Evolutionary conservation across 192 early-diverging fungal species (phyloP).

Genomic region (Linnemannia elongata): DNA sequence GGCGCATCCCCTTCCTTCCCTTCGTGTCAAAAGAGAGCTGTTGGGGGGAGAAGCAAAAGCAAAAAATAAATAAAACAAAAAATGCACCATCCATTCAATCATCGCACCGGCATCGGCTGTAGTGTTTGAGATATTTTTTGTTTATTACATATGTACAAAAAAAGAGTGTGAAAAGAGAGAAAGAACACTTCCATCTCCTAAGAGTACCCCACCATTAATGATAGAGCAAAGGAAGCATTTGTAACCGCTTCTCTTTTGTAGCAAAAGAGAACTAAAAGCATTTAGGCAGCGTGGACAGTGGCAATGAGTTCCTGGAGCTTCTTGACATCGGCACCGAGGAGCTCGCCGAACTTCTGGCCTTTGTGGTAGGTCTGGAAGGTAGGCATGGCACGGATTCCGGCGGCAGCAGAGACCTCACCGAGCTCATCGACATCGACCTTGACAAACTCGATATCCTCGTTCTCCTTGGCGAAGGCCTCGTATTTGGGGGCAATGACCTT

Average conservation of each 20-base stretch:
- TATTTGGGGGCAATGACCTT: slow-evolving; percentile 79
- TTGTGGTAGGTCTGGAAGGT: slow-evolving; percentile 83
- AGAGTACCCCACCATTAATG: neutral
- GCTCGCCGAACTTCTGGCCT: slow-evolving; percentile 69
- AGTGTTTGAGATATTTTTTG: neutral
- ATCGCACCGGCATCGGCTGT: neutral
- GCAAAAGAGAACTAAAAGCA: neutral
- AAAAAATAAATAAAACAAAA: no score
- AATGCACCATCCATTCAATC: no score
- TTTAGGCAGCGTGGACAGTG: slow-evolving; percentile 22
- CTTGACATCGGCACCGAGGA: slow-evolving; percentile 72
- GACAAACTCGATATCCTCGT: slow-evolving; percentile 73
- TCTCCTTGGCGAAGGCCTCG: slow-evolving; percentile 63
- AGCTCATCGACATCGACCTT: slow-evolving; percentile 90
- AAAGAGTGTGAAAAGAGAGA: neutral
- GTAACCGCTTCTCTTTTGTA: no score
- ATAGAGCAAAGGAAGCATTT: neutral
- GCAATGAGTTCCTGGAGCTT: slow-evolving; percentile 65
- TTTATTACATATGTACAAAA: slow-evolving; percentile 3
- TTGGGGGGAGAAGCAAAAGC: no score
- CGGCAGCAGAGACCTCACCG: slow-evolving; percentile 35
- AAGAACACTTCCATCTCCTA: neutral
- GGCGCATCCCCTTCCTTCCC: neutral
- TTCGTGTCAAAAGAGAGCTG: no score
- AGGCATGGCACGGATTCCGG: slow-evolving; percentile 76